phyloP scores from a whole-genome alignment of 257 asterid genomes.

The Galeopsis tetrahit region DNA sequence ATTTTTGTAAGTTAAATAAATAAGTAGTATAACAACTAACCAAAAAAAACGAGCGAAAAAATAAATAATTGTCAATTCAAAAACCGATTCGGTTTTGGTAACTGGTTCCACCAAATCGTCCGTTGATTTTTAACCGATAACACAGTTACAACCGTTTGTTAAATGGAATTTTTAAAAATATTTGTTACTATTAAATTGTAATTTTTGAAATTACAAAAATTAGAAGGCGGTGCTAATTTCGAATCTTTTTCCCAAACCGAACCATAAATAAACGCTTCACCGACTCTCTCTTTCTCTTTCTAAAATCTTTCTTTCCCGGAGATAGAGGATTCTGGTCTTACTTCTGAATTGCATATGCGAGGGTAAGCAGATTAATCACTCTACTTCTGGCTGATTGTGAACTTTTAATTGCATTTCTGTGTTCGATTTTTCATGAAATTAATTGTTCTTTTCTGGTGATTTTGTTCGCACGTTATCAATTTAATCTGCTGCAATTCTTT shows the following conservation, averaged over 20 bases:
- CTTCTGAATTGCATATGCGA: neutral
- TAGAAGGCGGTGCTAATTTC: neutral
- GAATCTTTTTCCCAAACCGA: neutral
- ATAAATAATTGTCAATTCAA: too few species aligned
- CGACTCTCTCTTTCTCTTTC: neutral
- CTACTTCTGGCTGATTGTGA: neutral
- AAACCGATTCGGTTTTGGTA: too few species aligned
- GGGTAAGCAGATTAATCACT: neutral
- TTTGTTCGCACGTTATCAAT: neutral
- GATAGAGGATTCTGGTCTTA: slow-evolving; percentile 1
- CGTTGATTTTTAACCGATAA: too few species aligned
- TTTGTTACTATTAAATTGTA: too few species aligned
- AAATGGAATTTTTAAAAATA: too few species aligned
- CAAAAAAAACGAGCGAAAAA: too few species aligned
- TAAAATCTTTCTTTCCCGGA: neutral
- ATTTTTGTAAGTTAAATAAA: too few species aligned
- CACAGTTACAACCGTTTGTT: too few species aligned
- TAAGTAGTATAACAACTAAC: too few species aligned
- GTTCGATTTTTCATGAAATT: neutral
- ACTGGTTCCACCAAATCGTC: too few species aligned
- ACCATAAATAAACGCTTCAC: neutral
- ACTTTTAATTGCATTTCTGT: slow-evolving; percentile 9
- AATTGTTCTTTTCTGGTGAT: neutral
- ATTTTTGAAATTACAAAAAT: too few species aligned
- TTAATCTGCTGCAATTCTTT: neutral